A percentile compares a stretch with the other conserved stretches of the same genome.
Evolutionary conservation across 192 early-diverging fungal species (phyloP).

Genomic region (Kickxella alabastrina): DNA sequence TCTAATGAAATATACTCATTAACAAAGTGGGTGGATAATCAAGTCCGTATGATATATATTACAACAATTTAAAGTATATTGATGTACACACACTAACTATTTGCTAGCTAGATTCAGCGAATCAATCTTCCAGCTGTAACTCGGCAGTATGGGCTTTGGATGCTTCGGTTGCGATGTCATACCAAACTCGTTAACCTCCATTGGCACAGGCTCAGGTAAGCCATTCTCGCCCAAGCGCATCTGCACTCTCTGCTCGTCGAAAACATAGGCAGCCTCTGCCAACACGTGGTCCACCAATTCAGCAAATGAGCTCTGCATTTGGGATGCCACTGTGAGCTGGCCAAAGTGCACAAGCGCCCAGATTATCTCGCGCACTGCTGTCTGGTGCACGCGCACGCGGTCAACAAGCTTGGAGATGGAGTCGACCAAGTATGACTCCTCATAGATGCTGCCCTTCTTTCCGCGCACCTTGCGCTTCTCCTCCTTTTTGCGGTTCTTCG

Average conservation of each 20-base stretch:
- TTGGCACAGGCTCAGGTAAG: conserved; percentile 15
- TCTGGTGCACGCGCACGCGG: conserved; percentile 34
- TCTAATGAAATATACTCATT: too few species aligned
- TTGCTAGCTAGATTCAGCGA: background rate
- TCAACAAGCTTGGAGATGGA: conserved; percentile 47
- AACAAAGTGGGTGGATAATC: too few species aligned
- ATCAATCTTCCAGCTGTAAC: conserved; percentile 17
- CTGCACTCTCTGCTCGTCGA: conserved; percentile 45
- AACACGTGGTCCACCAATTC: conserved; percentile 48
- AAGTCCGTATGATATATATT: too few species aligned
- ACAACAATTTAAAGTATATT: too few species aligned
- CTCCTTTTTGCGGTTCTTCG: conserved; percentile 63
- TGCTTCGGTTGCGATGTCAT: conserved; percentile 19
- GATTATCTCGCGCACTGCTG: conserved; percentile 55
- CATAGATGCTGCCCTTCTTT: conserved; percentile 83
- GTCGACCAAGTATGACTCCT: conserved; percentile 84
- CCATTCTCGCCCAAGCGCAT: conserved; percentile 22
- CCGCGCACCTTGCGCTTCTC: conserved; percentile 81
- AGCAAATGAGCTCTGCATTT: conserved; percentile 52
- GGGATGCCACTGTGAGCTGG: conserved; percentile 41
- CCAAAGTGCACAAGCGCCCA: conserved; percentile 53
- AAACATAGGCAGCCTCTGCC: conserved; percentile 42
- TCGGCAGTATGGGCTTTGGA: conserved; percentile 20
- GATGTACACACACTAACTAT: too few species aligned
- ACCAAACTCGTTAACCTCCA: conserved; percentile 19